Conservation (phyloP, 208 protist species). For the Trypanosoma melophagium region DNA sequence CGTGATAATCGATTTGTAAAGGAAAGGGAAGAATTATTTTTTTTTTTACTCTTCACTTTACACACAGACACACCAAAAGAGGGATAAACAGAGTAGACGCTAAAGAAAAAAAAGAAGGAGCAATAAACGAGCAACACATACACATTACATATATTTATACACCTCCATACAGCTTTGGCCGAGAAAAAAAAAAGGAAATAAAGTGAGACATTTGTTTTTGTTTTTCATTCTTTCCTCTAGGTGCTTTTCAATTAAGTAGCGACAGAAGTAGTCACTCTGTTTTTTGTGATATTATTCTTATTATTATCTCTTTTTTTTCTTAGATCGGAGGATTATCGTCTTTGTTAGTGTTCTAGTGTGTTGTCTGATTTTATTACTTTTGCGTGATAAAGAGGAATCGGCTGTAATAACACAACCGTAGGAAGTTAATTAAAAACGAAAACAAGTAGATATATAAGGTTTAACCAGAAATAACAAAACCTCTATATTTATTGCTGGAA, state of each 20-base stretch:
- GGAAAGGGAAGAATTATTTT: too few species aligned
- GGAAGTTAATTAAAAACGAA: too few species aligned
- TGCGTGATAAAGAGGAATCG: too few species aligned
- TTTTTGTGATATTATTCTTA: background rate
- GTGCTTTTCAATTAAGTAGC: background rate
- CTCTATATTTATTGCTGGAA: background rate
- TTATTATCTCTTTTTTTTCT: constrained; percentile 7
- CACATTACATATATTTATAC: constrained; percentile 5
- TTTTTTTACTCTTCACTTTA: too few species aligned
- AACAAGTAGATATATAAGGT: background rate
- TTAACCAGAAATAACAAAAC: constrained; percentile 19
- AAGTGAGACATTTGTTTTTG: constrained; percentile 1
- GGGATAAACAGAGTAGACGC: too few species aligned
- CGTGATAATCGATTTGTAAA: too few species aligned
- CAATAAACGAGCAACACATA: background rate
- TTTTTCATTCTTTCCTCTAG: constrained; percentile 6
- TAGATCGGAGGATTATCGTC: background rate
- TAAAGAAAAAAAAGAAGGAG: constrained; percentile 1
- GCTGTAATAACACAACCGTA: too few species aligned
- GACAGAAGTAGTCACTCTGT: background rate
- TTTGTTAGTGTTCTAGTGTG: too few species aligned
- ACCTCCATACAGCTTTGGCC: background rate
- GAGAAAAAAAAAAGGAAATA: too few species aligned
- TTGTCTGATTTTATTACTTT: too few species aligned
- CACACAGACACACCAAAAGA: too few species aligned